Evolutionary conservation across 495 filamentous ascomycete species (phyloP).

Genomic region (Aspergillus baeticus): DNA sequence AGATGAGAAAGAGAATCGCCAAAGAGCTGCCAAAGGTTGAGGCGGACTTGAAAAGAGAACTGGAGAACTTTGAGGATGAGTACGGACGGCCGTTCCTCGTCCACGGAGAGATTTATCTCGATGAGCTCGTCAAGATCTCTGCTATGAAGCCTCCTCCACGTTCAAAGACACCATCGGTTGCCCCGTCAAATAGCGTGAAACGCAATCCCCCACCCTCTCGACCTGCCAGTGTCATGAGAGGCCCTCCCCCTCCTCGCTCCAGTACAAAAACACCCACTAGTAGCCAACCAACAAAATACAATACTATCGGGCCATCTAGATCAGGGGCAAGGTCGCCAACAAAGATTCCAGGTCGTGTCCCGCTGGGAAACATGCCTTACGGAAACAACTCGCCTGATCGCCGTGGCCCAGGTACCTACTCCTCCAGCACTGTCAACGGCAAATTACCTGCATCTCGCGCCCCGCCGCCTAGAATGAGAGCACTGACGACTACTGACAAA

Average conservation of each 20-base stretch:
- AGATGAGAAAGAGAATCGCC: slow-evolving; percentile 93
- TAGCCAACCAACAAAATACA: slow-evolving; percentile 48
- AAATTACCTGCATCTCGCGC: slow-evolving; percentile 64
- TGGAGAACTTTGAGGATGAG: slow-evolving; percentile 91
- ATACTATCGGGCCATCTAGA: slow-evolving; percentile 48
- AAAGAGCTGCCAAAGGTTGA: slow-evolving; percentile 95
- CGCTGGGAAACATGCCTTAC: slow-evolving; percentile 75
- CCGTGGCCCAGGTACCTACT: slow-evolving; percentile 47
- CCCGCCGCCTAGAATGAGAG: slow-evolving; percentile 88
- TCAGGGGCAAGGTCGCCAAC: slow-evolving; percentile 61
- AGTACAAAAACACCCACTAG: slow-evolving; percentile 70
- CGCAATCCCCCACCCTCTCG: slow-evolving; percentile 31
- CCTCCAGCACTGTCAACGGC: slow-evolving; percentile 51
- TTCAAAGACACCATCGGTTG: slow-evolving; percentile 73
- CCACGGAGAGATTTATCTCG: slow-evolving; percentile 84
- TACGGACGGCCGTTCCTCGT: slow-evolving; percentile 91
- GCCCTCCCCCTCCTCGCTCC: slow-evolving; percentile 51
- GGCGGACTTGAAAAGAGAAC: slow-evolving; percentile 70
- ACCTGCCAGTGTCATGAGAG: slow-evolving; percentile 35
- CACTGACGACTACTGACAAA: slow-evolving; percentile 67
- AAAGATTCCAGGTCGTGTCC: slow-evolving; percentile 78
- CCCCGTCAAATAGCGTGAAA: slow-evolving; percentile 41
- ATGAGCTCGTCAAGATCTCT: slow-evolving; percentile 61
- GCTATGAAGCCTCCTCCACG: slow-evolving; percentile 63
- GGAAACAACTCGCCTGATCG: slow-evolving; percentile 84